Base-by-base conservation (phyloP, 164 flowering plant species). In the Litsea cubeba region DNA sequence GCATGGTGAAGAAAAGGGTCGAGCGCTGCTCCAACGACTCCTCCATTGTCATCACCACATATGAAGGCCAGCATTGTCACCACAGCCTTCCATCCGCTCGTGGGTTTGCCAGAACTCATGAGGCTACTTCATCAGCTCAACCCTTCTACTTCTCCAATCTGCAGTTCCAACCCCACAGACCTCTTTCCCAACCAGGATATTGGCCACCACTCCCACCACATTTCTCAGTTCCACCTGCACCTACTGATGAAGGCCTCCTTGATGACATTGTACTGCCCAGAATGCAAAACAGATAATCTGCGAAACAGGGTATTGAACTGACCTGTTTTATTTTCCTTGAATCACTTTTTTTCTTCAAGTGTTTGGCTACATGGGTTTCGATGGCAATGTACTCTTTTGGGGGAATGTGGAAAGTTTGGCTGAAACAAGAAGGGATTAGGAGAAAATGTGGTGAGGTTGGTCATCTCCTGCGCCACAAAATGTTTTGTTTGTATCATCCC, bases 1-100 rank as follows among this genome's bases (percentile, higher is more conserved):
- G 98, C 90, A 84, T 89, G 0, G 98, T 94, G 76, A 94, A 91
- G 82, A 94, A 94, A 81, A 85, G 98, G 78, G 97, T 94, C 0
- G 98, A 94, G 71, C 82, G 98, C 4, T 89, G 91, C 2, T 82
- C 83, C 1, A 88, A 88, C 68, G 98, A 94, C 82, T 90, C 94
- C 6, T 76, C 87, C 3, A 79, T 82, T 51, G 98, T 94, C 57
- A 94, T 94, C 66, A 94, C 98, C 0, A 94, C 98, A 54, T 94
- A 94, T 40, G 98, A 94, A 86, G 98, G 98, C 51, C 97, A 91
- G 76, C 98, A 94, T 73, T 88, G 92, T 75, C 98, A 93, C 65
- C 94, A 90, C 65, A 84, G 90, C 0, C 81, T 83, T 30, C 90
- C 91, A 7, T 50, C 50, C 60, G 2, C 62, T 10, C 62, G 72